Percentiles rank a stretch among this genome's conserved stretches.
These are phyloP conservation scores for Rhizomucor pusillus DNA, from an alignment of 371 early-diverging fungal species.

Conservation along the genomic window DNA sequence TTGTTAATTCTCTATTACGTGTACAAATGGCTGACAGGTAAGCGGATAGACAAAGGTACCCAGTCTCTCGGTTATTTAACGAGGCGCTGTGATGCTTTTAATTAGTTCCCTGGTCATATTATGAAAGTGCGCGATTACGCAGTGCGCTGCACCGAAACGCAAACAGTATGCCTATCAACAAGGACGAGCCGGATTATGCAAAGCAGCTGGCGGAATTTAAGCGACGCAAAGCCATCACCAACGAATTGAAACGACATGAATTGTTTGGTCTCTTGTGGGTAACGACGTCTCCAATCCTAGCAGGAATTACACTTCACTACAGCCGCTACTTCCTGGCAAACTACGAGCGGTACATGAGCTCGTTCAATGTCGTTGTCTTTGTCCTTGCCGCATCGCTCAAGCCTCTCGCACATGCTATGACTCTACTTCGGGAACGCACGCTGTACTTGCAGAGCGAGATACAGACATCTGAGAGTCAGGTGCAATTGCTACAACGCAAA, in stretches of 20 bases:
- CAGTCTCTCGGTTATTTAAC: neutral
- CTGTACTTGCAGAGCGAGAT: conserved; percentile 55
- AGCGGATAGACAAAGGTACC: neutral
- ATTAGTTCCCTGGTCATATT: conserved; percentile 68
- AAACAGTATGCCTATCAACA: conserved; percentile 8
- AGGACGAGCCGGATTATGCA: conserved; percentile 6
- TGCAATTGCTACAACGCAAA: conserved; percentile 39
- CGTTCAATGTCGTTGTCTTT: conserved; percentile 61
- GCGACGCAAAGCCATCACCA: conserved; percentile 30
- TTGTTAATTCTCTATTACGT: conserved; percentile 51
- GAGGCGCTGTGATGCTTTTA: neutral
- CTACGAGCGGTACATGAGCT: conserved; percentile 59
- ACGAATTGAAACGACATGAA: conserved; percentile 56
- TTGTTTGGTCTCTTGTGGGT: conserved; percentile 50
- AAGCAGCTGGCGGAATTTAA: conserved; percentile 32
- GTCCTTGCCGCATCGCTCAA: conserved; percentile 61
- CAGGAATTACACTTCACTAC: conserved; percentile 57
- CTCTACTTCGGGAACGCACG: conserved; percentile 54
- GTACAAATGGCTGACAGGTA: conserved; percentile 62
- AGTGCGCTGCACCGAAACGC: conserved; percentile 38
- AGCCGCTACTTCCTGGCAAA: conserved; percentile 53
- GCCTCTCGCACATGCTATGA: conserved; percentile 53
- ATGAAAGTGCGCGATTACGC: conserved; percentile 60
- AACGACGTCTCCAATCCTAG: conserved; percentile 51
- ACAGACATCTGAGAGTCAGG: conserved; percentile 49